Evolutionary conservation across 805 yeast genomes (phyloP).

Genomic region (Candida montana): DNA sequence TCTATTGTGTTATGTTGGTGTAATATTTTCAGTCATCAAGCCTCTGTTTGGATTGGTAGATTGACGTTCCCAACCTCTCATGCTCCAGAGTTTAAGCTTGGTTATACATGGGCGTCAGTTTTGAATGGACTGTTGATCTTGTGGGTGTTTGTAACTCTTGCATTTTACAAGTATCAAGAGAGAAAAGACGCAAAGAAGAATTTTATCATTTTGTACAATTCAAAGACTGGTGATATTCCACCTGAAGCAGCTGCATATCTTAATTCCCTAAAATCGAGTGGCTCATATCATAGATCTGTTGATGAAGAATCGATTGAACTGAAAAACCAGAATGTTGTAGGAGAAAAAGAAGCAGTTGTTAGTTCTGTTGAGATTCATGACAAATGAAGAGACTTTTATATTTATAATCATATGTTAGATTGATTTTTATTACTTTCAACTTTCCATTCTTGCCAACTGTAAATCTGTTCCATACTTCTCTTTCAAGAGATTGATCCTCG

Average conservation of each 20-base stretch:
- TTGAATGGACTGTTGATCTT: conserved; percentile 19
- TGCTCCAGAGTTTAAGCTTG: conserved; percentile 50
- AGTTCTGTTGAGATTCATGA: too few relatives aligned
- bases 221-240: conserved; percentile 18
- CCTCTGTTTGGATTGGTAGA: conserved; percentile 43
- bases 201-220: conserved; percentile 31
- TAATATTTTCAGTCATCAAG: conserved; percentile 46
- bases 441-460: too few relatives aligned
- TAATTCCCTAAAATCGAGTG: too few relatives aligned
- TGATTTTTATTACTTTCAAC: too few relatives aligned
- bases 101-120: conserved; percentile 35
- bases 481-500: too few relatives aligned
- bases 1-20: conserved; percentile 39
- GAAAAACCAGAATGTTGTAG: too few relatives aligned
- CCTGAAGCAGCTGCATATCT: conserved; percentile 5
- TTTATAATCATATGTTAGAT: too few relatives aligned
- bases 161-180: conserved; percentile 35
- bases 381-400: too few relatives aligned
- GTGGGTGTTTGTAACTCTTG: conserved; percentile 12
- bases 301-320: too few relatives aligned
- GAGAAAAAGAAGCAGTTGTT: too few relatives aligned
- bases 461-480: too few relatives aligned
- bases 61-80: conserved; percentile 35
- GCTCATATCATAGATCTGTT: too few relatives aligned
- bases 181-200: conserved; percentile 30